Percentiles rank a stretch among this genome's conserved stretches.
Conservation (phyloP, 306 rosid genomes). For the Gynostemma pentaphyllum region DNA sequence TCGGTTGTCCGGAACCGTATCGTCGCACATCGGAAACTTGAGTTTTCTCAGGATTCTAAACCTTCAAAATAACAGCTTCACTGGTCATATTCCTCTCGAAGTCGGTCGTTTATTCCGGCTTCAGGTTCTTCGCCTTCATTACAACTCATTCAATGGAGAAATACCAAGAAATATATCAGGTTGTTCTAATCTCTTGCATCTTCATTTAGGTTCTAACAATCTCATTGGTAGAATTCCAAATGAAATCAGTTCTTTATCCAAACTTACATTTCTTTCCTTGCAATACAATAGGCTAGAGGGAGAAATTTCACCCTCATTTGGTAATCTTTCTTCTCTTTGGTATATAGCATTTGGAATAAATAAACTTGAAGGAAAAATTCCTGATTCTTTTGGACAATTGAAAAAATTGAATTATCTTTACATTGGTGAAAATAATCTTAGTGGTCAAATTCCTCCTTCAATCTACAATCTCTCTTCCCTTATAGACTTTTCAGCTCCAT, state of each 20-base stretch:
- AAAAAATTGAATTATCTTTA: background rate
- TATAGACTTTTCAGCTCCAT: too few species aligned
- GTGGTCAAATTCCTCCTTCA: slow-evolving; percentile 11
- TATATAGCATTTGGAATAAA: background rate
- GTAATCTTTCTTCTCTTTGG: slow-evolving; percentile 9
- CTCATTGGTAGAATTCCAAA: too few species aligned
- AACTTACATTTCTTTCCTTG: background rate
- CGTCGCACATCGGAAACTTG: too few species aligned
- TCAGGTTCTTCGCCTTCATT: accelerated
- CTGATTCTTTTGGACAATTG: slow-evolving; percentile 6
- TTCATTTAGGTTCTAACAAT: too few species aligned
- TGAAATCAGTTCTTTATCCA: too few species aligned
- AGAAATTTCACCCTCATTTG: slow-evolving; percentile 8
- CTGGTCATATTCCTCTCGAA: too few species aligned
- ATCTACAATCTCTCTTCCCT: too few species aligned
- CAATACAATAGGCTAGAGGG: background rate
- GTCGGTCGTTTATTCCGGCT: slow-evolving; percentile 6
- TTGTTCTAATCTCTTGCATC: too few species aligned
- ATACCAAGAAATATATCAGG: too few species aligned
- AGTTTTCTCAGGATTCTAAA: too few species aligned
- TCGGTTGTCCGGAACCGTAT: too few species aligned
- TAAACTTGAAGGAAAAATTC: slow-evolving; percentile 12
- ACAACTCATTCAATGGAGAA: slow-evolving; percentile 12
- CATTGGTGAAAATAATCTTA: background rate
- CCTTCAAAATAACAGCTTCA: slow-evolving; percentile 10